phyloP scores from a whole-genome alignment of 805 yeast species.

The Candida loeiensis region DNA sequence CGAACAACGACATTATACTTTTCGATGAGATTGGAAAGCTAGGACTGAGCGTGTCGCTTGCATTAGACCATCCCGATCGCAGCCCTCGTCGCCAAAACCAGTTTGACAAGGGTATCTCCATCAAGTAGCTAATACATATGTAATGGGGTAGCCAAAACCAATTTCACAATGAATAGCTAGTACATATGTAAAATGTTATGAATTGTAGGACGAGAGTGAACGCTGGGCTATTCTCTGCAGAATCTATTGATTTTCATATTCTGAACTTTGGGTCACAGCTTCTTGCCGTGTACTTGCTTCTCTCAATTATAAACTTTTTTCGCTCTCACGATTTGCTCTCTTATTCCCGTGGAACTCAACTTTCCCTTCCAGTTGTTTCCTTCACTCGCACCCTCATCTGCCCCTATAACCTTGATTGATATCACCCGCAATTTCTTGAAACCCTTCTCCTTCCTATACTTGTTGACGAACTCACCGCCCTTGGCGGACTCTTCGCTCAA shows the following conservation, averaged over 20 bases:
- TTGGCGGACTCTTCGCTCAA: constrained; percentile 73
- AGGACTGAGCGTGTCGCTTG: constrained; percentile 52
- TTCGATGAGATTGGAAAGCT: constrained; percentile 47
- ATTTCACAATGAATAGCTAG: too few species aligned
- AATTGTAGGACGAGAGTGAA: too few species aligned
- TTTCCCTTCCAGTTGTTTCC: constrained; percentile 59
- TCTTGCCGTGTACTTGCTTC: too few species aligned
- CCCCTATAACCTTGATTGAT: constrained; percentile 58
- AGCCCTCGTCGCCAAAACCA: constrained; percentile 41
- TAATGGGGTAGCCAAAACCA: too few species aligned
- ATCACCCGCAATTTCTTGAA: constrained; percentile 44
- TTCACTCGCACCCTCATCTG: constrained; percentile 32
- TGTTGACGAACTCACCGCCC: constrained; percentile 76
- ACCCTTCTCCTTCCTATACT: constrained; percentile 53
- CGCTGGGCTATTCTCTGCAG: too few species aligned
- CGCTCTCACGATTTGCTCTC: constrained; percentile 31
- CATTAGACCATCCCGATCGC: constrained; percentile 87
- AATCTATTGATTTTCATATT: too few species aligned
- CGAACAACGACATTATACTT: constrained; percentile 52
- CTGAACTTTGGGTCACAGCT: too few species aligned
- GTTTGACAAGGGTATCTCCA: constrained; percentile 43
- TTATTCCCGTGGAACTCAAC: constrained; percentile 78
- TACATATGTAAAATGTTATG: too few species aligned
- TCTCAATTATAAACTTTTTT: background rate
- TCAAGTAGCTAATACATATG: constrained; percentile 21